Base-by-base conservation (phyloP, 192 early-diverging fungal species). In the Backusella tuberculispora region DNA sequence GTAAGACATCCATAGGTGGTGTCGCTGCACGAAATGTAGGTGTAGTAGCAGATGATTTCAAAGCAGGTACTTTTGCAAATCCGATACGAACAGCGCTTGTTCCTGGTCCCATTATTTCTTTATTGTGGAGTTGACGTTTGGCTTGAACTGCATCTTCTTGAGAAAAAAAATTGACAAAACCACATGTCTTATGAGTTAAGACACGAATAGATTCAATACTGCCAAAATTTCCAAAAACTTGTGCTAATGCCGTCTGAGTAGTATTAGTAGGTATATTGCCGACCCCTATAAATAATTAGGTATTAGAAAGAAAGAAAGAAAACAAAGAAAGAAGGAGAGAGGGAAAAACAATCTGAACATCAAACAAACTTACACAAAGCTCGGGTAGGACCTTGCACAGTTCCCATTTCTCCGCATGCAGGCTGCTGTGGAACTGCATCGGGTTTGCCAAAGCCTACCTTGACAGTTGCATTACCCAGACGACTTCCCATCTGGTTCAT, bases 131-230 rank as follows among this genome's bases (percentile, higher is more conserved):
- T 38, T 86, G 85, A 68, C 92, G 87, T 64, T 93, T 92, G 40
- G 97, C 97, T 29, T 88, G 83, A 74, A 97, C 90, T 6, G 98
- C 97, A 79, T 99, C 95, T 42, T 97, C 96, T 66, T 95, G 85
- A 65, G 83, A 85, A 45, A 88, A 89, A 85, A 97, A 99, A 81
- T 98, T 99, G 78, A 99, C 94, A 83, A 98, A 98, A 0, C 96
- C 98, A 80, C 98, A 98, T 78, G 93, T 97, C 79, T 98, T 99
- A 85, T 97, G 96, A 6, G 93, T 95, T 77, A 99, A 77, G 4
- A 99, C 94, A 8, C 98, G 90, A 12, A 95, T 94, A 19, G 96
- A 98, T 83, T 99, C 97, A 75, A 99, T 95, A 0, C 87, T 67
- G 41, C 98, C 98, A 81, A 87, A 98, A 40, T 81, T 83, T 26